phyloP scores from a whole-genome alignment of 306 rosid genomes.

The Quercus aquifolioides region DNA sequence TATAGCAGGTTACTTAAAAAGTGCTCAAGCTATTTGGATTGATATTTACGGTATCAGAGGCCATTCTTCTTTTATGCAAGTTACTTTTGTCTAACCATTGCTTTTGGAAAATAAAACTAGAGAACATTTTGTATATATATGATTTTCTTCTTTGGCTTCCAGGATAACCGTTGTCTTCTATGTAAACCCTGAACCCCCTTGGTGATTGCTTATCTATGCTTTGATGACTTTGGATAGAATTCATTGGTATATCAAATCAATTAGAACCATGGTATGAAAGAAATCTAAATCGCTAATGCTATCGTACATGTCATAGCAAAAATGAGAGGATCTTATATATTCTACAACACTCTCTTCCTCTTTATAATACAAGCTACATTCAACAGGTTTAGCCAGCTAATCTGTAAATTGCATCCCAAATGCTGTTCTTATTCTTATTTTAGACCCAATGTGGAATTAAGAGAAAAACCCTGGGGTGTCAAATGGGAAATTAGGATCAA shows the following conservation, averaged over 20 bases:
- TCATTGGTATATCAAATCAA: neutral
- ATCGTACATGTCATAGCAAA: neutral
- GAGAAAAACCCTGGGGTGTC: slow-evolving; percentile 41
- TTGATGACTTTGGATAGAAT: neutral
- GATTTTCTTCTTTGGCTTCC: neutral
- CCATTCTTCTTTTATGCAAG: neutral
- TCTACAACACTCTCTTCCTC: slow-evolving; percentile 1
- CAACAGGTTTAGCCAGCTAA: slow-evolving; percentile 4
- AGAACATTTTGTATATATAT: neutral
- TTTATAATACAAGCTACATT: slow-evolving; percentile 11
- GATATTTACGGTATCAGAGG: neutral
- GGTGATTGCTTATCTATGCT: neutral
- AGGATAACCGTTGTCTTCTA: too few species aligned
- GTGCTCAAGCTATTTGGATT: neutral
- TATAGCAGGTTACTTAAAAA: neutral
- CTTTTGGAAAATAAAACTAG: neutral
- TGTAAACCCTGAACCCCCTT: too few species aligned
- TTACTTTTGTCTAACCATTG: neutral
- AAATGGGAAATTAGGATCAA: slow-evolving; percentile 54
- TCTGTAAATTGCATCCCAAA: neutral
- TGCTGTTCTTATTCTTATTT: slow-evolving; percentile 12
- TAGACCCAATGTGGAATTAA: slow-evolving; percentile 6
- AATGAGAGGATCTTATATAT: slow-evolving; percentile 5
- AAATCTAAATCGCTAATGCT: neutral
- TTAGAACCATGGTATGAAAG: neutral